Conservation (phyloP, 345 rosid species). For the Populus simonii region DNA sequence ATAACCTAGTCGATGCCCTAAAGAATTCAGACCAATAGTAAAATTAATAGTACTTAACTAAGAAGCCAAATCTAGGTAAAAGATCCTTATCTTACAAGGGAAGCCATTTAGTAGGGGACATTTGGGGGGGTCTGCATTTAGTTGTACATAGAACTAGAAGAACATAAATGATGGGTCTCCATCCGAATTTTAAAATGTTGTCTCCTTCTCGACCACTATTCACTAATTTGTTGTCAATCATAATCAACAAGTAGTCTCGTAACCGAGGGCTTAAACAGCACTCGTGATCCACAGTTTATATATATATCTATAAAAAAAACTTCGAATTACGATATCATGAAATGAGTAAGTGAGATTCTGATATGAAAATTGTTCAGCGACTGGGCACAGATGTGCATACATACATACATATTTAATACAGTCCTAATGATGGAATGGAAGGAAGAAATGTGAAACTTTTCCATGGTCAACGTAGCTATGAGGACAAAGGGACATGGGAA, state of each 20-base stretch:
- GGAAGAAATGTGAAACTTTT: not conserved
- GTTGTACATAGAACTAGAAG: constrained; percentile 1
- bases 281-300: too few species aligned
- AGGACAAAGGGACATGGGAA: constrained; percentile 9
- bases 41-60: too few species aligned
- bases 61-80: not conserved
- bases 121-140: constrained; percentile 30
- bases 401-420: not conserved
- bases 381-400: not conserved
- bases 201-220: not conserved
- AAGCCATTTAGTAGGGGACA: constrained; percentile 30
- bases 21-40: too few species aligned
- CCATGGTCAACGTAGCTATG: constrained; percentile 20
- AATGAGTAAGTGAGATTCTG: too few species aligned
- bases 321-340: too few species aligned
- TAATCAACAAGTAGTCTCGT: too few species aligned
- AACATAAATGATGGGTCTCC: constrained; percentile 18
- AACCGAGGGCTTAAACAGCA: too few species aligned
- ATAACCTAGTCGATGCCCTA: too few species aligned
- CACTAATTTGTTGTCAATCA: too few species aligned
- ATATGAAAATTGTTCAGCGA: too few species aligned
- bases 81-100: constrained; percentile 1
- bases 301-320: too few species aligned
- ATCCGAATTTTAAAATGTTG: constrained; percentile 8
- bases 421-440: not conserved